Base-by-base conservation (phyloP, 805 yeast species). In the Monosporozyma aerobia region DNA sequence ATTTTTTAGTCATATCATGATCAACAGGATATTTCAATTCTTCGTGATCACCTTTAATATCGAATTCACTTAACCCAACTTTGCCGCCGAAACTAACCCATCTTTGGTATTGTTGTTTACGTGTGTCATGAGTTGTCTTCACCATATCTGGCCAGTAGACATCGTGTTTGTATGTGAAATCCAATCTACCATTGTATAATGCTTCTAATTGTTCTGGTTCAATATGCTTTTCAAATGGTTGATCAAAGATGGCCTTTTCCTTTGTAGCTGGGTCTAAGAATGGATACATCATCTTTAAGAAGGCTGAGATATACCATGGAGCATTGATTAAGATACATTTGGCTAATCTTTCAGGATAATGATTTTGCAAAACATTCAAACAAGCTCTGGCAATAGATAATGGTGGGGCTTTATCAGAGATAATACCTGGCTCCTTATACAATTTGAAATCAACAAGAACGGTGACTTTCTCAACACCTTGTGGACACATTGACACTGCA, bases 331-430 rank as follows among this genome's bases (percentile, higher is more conserved):
- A 72, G 19, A 78, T 67, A 16, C 82, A 81, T 51, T 73, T 69
- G 2, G 82, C 83, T 51, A 80, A 65, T 54, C 83, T 69, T 57
- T 79, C 84, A 2, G 85, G 85, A 60, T 78, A 80, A 57, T 80
- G 82, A 51, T 77, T 72, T 58, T 80, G 83, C 57, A 79, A 67
- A 44, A 79, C 77, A 59, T 77, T 75, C 25, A 65, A 71, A 63
- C 58, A 77, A 73, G 77, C 79, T 55, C 74, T 75, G 23, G 80
- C 76, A 51, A 75, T 74, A 35, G 77, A 70, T 29, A 75, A 61
- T 2, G 81, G 80, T 3, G 81, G 83, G 69, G 75, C 63, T 65
- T 77, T 65, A 49, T 68, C 68, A n/a, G 64, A 58, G 14, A 65
- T 60, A 14, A 68, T 60, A 8, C 72, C 73, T 1, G 68, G 65